Conservation (phyloP, 2,329 filamentous ascomycete species). For the Dothideomycetes sp. region DNA sequence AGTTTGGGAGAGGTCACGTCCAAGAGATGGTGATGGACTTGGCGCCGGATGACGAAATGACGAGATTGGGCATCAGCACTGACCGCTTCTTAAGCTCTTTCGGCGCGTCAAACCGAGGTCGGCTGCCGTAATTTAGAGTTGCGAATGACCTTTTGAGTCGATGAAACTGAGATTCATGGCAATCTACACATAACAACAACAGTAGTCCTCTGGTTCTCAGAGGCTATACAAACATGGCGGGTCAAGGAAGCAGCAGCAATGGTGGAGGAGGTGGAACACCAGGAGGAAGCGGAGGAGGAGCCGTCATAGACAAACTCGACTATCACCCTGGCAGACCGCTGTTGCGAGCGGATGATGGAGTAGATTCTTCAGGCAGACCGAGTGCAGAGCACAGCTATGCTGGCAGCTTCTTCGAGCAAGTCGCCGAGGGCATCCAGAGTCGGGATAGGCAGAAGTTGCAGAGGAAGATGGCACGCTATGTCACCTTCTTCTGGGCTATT, state of each 20-base stretch:
- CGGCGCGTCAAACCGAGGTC: no score
- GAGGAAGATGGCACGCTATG: conserved; percentile 43
- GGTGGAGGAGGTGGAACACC: not conserved
- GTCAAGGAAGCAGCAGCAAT: conserved; percentile 2
- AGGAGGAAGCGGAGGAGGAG: not conserved
- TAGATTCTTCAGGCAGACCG: conserved; percentile 22
- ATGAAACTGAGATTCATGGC: no score
- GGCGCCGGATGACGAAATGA: no score
- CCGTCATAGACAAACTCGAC: conserved; percentile 42
- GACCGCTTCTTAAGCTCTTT: no score
- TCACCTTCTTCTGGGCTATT: conserved; percentile 52
- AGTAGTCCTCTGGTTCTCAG: no score
- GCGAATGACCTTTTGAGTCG: no score
- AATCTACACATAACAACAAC: no score
- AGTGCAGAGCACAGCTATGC: conserved; percentile 39
- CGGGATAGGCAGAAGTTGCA: conserved; percentile 48
- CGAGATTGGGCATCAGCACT: no score
- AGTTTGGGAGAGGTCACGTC: no score
- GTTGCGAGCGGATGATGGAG: conserved; percentile 28
- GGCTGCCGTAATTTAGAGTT: no score
- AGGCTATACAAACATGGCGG: conserved; percentile 2
- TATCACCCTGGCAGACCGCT: conserved; percentile 36
- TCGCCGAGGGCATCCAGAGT: conserved; percentile 51
- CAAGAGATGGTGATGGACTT: no score
- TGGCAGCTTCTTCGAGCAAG: conserved; percentile 50